Conservation (phyloP, 108 stramenopile species). For the Fragilariopsis cylindrus region DNA sequence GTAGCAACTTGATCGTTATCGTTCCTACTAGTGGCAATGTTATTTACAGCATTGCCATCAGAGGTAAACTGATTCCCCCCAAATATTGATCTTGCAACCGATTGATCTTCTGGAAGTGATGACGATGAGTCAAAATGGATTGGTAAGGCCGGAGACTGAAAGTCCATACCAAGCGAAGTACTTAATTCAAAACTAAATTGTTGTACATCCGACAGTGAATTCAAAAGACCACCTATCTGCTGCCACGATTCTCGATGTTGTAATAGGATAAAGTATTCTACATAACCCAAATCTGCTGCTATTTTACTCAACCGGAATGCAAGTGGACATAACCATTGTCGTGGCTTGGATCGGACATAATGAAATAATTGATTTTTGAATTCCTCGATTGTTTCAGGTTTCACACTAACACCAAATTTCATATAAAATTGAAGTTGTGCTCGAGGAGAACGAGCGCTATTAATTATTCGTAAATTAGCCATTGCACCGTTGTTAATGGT, state of each 20-base stretch:
- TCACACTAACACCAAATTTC: constrained; percentile 62
- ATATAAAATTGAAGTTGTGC: constrained; percentile 44
- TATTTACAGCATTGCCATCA: no score
- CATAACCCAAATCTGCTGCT: constrained; percentile 63
- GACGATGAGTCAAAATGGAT: neutral
- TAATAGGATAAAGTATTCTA: constrained; percentile 56
- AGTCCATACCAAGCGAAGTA: neutral
- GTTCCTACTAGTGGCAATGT: no score
- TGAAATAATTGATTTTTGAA: constrained; percentile 54
- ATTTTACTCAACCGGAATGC: constrained; percentile 59
- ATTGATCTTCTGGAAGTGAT: no score
- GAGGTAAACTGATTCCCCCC: no score
- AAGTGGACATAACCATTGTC: constrained; percentile 57
- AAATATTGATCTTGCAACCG: no score
- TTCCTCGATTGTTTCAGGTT: constrained; percentile 43
- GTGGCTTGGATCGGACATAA: constrained; percentile 56
- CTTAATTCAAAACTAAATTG: neutral
- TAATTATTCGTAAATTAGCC: constrained; percentile 64
- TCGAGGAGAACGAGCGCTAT: constrained; percentile 65
- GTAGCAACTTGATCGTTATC: no score
- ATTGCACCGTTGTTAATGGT: constrained; percentile 66
- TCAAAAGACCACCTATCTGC: neutral
- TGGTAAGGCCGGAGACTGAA: constrained; percentile 3
- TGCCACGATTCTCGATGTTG: constrained; percentile 41
- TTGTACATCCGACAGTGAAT: neutral